A percentile compares a stretch with the other conserved stretches of the same genome.
Conservation (phyloP, 176 grass and related monocot species). For the Eragrostis nindensis region DNA sequence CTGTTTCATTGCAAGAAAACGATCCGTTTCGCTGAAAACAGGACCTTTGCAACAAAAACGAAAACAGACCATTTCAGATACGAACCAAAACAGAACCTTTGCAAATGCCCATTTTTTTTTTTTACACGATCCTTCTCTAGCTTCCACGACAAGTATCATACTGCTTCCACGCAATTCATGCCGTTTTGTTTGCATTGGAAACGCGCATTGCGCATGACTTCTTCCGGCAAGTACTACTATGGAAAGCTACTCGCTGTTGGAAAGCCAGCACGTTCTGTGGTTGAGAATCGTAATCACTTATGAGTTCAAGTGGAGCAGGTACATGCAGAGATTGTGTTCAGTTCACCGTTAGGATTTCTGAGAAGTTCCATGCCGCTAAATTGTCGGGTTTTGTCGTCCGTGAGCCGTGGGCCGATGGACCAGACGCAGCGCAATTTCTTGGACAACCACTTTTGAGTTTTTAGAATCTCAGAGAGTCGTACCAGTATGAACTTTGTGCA, state of each 20-base stretch:
- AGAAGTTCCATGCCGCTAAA: neutral
- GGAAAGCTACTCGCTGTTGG: neutral
- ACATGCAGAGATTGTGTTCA: neutral
- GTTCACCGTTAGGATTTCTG: neutral
- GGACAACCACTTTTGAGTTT: neutral
- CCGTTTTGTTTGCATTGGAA: neutral
- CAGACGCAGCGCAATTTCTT: neutral
- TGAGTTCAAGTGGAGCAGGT: neutral
- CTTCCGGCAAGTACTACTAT: neutral
- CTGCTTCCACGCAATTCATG: constrained; percentile 3
- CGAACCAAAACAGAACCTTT: no score
- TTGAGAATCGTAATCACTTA: neutral
- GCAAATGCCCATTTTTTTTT: no score
- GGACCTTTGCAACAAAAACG: no score
- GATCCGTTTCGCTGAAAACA: no score
- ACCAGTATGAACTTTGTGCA: neutral
- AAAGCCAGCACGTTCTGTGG: neutral
- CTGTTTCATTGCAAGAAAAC: no score
- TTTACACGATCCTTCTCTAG: neutral
- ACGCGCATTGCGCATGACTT: neutral
- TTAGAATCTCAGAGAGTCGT: neutral
- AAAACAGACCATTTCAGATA: no score
- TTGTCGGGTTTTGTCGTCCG: neutral
- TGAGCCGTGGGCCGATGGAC: neutral
- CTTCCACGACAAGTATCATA: neutral